phyloP scores from a whole-genome alignment of 225 moss, liverwort and hornwort species.

The Physcomitrellopsis africana region DNA sequence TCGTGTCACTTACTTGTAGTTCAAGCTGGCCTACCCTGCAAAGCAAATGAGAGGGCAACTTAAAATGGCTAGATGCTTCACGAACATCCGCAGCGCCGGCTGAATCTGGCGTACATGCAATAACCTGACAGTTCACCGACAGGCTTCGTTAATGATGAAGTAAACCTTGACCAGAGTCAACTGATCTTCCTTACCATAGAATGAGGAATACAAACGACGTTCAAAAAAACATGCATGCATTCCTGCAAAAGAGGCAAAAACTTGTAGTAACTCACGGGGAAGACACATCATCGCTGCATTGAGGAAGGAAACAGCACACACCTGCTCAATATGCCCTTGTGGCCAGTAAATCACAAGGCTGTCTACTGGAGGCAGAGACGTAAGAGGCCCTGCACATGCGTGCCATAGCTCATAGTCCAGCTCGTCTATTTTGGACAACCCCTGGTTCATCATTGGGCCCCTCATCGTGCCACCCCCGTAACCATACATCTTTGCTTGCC shows the following conservation, averaged over 20 bases:
- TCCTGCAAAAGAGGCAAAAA: too few relatives aligned
- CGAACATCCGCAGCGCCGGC: constrained; percentile 29
- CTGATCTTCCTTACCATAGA: too few relatives aligned
- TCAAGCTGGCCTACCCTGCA: constrained; percentile 40
- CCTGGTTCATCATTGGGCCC: background rate
- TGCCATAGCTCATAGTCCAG: constrained; percentile 30
- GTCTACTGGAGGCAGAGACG: constrained; percentile 20
- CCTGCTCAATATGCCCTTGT: constrained; percentile 31
- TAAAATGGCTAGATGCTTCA: constrained; percentile 24
- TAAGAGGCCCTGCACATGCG: constrained; percentile 29
- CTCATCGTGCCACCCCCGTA: background rate
- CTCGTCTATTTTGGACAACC: constrained; percentile 3
- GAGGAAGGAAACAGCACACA: background rate
- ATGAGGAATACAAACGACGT: too few relatives aligned
- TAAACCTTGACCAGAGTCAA: too few relatives aligned
- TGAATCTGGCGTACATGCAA: constrained; percentile 42
- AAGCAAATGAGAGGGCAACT: constrained; percentile 24
- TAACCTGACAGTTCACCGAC: constrained; percentile 27
- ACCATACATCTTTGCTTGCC: constrained; percentile 10
- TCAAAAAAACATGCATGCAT: too few relatives aligned
- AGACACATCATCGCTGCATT: background rate
- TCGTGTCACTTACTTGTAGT: constrained; percentile 33
- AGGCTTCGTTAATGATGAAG: background rate
- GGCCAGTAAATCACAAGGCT: background rate
- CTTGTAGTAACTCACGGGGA: too few relatives aligned